phyloP scores from a whole-genome alignment of 140 eudicot genomes.

The Oenanthe javanica region DNA sequence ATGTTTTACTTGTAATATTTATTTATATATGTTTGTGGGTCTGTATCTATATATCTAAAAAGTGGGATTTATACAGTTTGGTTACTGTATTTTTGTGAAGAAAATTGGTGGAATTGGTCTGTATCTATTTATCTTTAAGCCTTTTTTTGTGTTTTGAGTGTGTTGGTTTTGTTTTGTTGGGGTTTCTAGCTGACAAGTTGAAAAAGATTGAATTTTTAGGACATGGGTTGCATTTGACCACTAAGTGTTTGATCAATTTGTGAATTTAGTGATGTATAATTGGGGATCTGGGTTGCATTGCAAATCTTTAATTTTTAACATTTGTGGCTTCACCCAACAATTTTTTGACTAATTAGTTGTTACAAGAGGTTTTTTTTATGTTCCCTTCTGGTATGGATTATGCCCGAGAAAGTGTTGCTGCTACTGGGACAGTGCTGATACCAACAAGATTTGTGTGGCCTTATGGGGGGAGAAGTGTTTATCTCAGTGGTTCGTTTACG shows the following conservation, averaged over 20 bases:
- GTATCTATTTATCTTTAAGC: neutral
- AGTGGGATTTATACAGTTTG: conserved; percentile 1
- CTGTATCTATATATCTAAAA: neutral
- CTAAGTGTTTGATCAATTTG: neutral
- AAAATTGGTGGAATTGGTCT: neutral
- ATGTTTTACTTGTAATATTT: neutral
- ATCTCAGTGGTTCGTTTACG: conserved; percentile 80
- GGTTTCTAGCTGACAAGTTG: neutral
- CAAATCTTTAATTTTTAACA: neutral
- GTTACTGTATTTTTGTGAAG: neutral
- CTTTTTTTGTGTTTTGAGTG: neutral
- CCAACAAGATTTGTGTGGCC: conserved; percentile 94
- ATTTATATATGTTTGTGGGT: neutral
- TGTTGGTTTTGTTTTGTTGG: neutral
- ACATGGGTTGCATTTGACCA: conserved; percentile 3
- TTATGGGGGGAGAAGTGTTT: conserved; percentile 93
- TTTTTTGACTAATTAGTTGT: neutral
- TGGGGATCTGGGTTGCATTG: conserved; percentile 13
- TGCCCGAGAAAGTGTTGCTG: conserved; percentile 36
- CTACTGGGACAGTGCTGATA: conserved; percentile 35
- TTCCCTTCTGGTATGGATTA: conserved; percentile 55
- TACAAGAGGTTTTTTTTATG: conserved; percentile 14
- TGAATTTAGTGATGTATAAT: conserved; percentile 2
- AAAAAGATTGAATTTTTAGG: neutral
- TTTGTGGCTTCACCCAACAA: neutral